Conservation (phyloP, 169 alveolate species). For the Plasmodium gonderi region DNA sequence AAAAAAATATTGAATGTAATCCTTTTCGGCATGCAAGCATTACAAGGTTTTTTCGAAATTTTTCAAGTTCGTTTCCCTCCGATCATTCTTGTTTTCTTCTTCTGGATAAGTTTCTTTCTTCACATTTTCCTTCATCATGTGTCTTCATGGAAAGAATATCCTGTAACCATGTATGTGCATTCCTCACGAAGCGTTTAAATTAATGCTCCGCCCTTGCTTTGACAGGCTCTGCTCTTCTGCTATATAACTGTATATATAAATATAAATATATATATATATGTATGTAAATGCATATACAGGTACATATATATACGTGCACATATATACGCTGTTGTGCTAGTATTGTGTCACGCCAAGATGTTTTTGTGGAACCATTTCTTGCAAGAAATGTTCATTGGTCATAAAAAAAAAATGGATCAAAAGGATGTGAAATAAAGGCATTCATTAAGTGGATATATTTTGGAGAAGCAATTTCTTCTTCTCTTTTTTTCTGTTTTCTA, state of each 20-base stretch:
- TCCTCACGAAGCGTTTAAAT: neutral
- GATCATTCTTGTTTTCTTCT: constrained; percentile 4
- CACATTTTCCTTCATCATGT: constrained; percentile 8
- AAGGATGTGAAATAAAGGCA: too few relatives aligned
- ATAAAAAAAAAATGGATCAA: neutral
- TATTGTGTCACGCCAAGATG: neutral
- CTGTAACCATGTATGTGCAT: too few relatives aligned
- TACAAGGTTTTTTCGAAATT: constrained; percentile 51
- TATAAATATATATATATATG: neutral
- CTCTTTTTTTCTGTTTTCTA: too few relatives aligned
- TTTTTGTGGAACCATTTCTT: too few relatives aligned
- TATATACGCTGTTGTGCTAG: neutral
- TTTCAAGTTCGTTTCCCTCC: constrained; percentile 3
- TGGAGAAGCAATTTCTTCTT: neutral
- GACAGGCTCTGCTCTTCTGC: neutral
- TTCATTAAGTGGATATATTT: neutral
- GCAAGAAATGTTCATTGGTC: too few relatives aligned
- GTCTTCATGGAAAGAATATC: neutral
- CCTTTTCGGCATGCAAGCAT: neutral
- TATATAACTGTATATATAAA: neutral
- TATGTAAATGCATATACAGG: neutral
- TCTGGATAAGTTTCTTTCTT: neutral
- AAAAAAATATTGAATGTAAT: too few relatives aligned
- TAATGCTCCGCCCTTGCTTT: too few relatives aligned
- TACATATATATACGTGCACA: neutral